phyloP scores from a whole-genome alignment of 1,284 basidiomycete genomes.

The Hypsizygus ulmarius region DNA sequence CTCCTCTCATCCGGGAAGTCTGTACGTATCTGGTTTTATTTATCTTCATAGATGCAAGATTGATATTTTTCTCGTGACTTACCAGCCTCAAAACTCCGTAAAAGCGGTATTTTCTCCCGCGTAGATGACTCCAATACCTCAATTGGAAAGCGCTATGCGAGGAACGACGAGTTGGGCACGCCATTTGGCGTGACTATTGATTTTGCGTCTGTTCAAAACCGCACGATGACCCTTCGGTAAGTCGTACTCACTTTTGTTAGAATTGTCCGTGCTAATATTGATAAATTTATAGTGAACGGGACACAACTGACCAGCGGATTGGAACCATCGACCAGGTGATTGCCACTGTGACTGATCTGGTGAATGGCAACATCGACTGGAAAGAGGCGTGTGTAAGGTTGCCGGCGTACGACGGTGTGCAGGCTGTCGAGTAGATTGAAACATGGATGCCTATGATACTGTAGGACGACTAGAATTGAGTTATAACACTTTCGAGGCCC shows the following conservation, averaged over 20 bases:
- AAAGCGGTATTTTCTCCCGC: constrained; percentile 85
- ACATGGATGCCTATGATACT: no score
- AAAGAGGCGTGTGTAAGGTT: constrained; percentile 70
- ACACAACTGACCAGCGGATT: constrained; percentile 92
- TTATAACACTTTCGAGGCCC: no score
- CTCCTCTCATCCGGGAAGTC: constrained; percentile 84
- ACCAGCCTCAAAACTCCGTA: constrained; percentile 83
- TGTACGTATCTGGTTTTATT: constrained; percentile 56
- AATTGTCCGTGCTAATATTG: constrained; percentile 4
- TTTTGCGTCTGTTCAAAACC: constrained; percentile 90
- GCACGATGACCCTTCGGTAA: constrained; percentile 87
- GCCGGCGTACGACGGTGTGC: constrained; percentile 86
- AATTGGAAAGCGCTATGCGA: constrained; percentile 95
- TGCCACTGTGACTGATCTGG: constrained; percentile 73
- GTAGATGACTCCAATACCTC: constrained; percentile 96
- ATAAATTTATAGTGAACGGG: constrained; percentile 69
- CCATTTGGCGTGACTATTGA: constrained; percentile 96
- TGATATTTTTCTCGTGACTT: background rate
- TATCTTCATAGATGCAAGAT: background rate
- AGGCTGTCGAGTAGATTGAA: constrained; percentile 58
- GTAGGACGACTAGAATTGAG: no score
- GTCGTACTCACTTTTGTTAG: constrained; percentile 19
- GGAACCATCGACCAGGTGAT: constrained; percentile 93
- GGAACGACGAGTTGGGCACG: constrained; percentile 98
- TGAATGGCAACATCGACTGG: constrained; percentile 78